A percentile compares a stretch with the other conserved stretches of the same genome.
These are phyloP conservation scores for Cordyceps fumosorosea DNA, from an alignment of 2,329 filamentous ascomycete genomes.

Conservation along the genomic window DNA sequence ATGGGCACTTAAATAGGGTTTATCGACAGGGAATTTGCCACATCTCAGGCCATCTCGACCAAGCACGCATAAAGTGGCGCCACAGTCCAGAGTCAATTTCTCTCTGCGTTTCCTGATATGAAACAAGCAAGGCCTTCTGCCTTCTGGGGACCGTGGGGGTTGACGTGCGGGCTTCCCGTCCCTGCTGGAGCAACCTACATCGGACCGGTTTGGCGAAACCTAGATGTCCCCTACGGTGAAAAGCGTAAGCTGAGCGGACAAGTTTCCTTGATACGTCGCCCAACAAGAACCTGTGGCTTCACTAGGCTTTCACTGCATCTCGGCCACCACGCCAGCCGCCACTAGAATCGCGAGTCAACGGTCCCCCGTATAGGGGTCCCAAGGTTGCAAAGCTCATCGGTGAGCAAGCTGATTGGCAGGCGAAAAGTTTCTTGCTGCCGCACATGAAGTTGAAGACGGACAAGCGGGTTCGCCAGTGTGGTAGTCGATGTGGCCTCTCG, in stretches of 20 bases:
- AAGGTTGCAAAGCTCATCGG: not conserved
- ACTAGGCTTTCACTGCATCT: not conserved
- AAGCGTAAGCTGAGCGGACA: not conserved
- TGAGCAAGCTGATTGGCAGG: not conserved
- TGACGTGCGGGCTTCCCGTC: not conserved
- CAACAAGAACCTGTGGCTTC: not conserved
- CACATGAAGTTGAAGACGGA: not conserved
- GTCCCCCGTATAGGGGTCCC: not conserved
- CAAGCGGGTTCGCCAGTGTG: not conserved
- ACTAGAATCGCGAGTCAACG: not conserved
- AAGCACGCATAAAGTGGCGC: not conserved
- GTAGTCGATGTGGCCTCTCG: not conserved
- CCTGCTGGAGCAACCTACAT: not conserved
- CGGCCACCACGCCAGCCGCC: not conserved
- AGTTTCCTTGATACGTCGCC: not conserved
- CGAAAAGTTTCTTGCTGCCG: not conserved
- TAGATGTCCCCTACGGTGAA: not conserved
- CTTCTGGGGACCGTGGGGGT: not conserved
- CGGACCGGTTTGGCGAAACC: not conserved
- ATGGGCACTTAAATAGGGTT: not conserved
- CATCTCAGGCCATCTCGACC: not conserved
- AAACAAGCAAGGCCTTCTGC: not conserved
- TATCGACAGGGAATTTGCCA: not conserved
- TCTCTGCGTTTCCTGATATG: conserved; percentile 7
- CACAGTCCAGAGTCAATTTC: not conserved